Evolutionary conservation across 2,329 filamentous ascomycete species (phyloP).

Genomic region (Lasiodiplodia sp.): DNA sequence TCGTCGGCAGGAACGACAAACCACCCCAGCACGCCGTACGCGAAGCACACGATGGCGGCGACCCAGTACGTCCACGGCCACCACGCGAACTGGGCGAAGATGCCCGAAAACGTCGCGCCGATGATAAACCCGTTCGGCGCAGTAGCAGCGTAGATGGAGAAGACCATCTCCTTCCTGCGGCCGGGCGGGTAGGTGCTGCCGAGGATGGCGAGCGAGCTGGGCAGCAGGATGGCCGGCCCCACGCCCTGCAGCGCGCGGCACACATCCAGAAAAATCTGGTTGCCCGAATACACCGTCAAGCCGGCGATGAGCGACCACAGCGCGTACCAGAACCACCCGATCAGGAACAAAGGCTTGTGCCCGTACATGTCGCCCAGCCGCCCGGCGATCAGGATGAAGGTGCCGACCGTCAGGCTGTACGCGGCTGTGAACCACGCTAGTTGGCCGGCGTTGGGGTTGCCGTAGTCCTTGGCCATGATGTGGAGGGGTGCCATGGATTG

Average conservation of each 20-base stretch:
- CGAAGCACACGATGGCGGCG: conserved; percentile 48
- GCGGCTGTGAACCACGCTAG: conserved; percentile 58
- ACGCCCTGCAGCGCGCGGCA: conserved; percentile 54
- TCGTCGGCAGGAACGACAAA: conserved; percentile 49
- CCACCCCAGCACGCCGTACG: conserved; percentile 46
- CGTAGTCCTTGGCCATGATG: conserved; percentile 52
- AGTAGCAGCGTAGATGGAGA: conserved; percentile 59
- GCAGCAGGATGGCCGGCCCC: conserved; percentile 68
- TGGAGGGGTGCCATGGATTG: conserved; percentile 50
- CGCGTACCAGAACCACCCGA: conserved; percentile 59
- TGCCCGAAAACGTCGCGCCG: conserved; percentile 50
- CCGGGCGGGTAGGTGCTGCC: conserved; percentile 65
- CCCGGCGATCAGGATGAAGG: conserved; percentile 59
- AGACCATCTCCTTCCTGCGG: conserved; percentile 65
- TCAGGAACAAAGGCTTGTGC: conserved; percentile 57
- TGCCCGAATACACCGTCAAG: conserved; percentile 49
- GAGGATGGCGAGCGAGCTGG: conserved; percentile 69
- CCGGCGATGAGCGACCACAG: conserved; percentile 57
- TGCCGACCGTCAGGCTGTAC: conserved; percentile 58
- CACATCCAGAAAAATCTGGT: conserved; percentile 47
- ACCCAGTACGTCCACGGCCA: conserved; percentile 63
- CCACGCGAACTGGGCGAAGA: conserved; percentile 55
- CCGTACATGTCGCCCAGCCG: conserved; percentile 60
- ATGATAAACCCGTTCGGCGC: conserved; percentile 55
- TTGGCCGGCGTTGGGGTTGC: conserved; percentile 48